phyloP scores from a whole-genome alignment of 192 early-diverging fungal species.

The Mortierella alpina region DNA sequence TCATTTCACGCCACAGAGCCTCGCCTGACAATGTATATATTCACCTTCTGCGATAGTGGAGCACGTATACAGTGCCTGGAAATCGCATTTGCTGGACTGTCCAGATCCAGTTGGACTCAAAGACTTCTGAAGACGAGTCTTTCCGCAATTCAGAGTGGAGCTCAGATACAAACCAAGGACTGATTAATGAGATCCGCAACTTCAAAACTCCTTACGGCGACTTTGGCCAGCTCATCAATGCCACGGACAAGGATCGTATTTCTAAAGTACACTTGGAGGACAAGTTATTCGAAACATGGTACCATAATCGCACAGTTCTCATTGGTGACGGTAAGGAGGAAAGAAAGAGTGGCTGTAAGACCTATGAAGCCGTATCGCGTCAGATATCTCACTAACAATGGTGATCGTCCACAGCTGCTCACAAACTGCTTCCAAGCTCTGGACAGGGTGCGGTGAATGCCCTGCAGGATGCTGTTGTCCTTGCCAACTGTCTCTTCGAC shows the following conservation, averaged over 20 bases:
- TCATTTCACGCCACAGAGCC: neutral
- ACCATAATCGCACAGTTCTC: conserved; percentile 17
- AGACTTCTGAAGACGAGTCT: conserved; percentile 1
- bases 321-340: conserved; percentile 36
- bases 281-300: conserved; percentile 43
- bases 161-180: neutral
- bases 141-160: conserved; percentile 33
- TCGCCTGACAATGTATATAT: neutral
- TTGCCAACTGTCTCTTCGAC: conserved; percentile 35
- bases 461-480: conserved; percentile 35
- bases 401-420: conserved; percentile 10
- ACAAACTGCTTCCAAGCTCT: conserved; percentile 35
- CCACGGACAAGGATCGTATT: conserved; percentile 23
- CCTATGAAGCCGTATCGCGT: neutral
- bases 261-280: conserved; percentile 41
- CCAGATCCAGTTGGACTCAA: neutral
- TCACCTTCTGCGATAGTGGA: conserved; percentile 12
- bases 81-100: conserved; percentile 18
- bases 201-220: conserved; percentile 21
- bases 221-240: conserved; percentile 34
- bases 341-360: neutral
- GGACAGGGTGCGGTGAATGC: conserved; percentile 43
- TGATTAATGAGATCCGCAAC: conserved; percentile 3
- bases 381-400: neutral
- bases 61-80: conserved; percentile 8